Percentiles rank a stretch among this genome's conserved stretches.
Evolutionary conservation across 148 eudicot genomes (phyloP).

Genomic region (Gaultheria prostrata): DNA sequence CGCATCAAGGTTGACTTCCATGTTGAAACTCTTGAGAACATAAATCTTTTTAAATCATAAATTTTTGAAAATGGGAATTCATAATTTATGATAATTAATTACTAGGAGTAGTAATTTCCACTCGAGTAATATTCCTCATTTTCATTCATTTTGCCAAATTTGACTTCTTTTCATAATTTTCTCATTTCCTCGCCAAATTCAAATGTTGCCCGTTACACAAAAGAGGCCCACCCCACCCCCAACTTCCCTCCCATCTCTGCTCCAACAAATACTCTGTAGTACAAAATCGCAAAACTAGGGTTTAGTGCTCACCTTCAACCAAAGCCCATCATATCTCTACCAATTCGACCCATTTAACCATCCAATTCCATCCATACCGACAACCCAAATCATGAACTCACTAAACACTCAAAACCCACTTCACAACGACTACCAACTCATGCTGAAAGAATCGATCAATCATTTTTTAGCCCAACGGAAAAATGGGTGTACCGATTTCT

Average conservation of each 20-base stretch:
- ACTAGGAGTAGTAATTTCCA: too few relatives aligned
- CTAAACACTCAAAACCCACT: neutral
- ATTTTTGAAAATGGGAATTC: too few relatives aligned
- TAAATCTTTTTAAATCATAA: too few relatives aligned
- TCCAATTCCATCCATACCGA: neutral
- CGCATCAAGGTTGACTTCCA: too few relatives aligned
- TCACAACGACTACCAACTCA: constrained; percentile 34
- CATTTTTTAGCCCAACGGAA: constrained; percentile 45
- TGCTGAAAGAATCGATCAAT: constrained; percentile 66
- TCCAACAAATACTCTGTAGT: too few relatives aligned
- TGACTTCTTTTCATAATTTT: neutral
- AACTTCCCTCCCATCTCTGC: neutral
- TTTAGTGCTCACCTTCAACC: constrained; percentile 15
- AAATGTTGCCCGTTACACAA: constrained; percentile 43
- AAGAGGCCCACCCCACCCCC: constrained; percentile 5
- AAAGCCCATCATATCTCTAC: neutral
- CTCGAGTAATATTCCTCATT: too few relatives aligned
- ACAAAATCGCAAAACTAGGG: constrained; percentile 38
- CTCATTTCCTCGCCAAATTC: constrained; percentile 22
- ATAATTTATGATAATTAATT: too few relatives aligned
- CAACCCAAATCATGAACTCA: constrained; percentile 5
- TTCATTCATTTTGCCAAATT: neutral
- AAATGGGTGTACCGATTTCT: constrained; percentile 56
- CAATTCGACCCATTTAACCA: constrained; percentile 1
- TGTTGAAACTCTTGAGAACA: too few relatives aligned